Evolutionary conservation across 2,329 filamentous ascomycete species (phyloP).

Genomic region (Colletotrichum siamense): DNA sequence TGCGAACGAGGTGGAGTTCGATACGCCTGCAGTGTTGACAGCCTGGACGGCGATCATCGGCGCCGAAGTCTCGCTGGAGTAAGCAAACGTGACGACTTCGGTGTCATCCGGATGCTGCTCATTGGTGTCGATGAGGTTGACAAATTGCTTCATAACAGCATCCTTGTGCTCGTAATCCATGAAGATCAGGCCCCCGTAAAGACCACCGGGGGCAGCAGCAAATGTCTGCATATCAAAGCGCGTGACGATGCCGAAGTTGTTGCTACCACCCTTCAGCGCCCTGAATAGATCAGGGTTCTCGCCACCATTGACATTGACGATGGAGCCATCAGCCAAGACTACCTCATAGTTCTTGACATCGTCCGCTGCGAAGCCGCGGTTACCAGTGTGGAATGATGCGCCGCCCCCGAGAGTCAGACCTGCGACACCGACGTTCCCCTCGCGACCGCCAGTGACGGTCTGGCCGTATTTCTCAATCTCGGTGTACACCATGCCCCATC

Average conservation of each 20-base stretch:
- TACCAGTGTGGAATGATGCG: constrained; percentile 24
- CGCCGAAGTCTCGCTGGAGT: not conserved
- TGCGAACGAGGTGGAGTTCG: not conserved
- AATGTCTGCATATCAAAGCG: constrained; percentile 28
- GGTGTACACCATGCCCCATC: not conserved
- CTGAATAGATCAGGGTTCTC: constrained; percentile 48
- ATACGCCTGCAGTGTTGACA: not conserved
- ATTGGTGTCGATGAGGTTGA: not conserved
- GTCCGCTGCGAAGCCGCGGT: constrained; percentile 40
- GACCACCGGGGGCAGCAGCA: not conserved
- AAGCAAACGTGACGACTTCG: not conserved
- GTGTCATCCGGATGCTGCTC: not conserved
- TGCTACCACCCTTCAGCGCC: constrained; percentile 52
- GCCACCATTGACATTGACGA: constrained; percentile 43
- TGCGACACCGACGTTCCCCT: constrained; percentile 26
- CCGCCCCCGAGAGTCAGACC: constrained; percentile 33
- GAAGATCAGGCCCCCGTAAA: not conserved
- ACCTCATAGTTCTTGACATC: constrained; percentile 47
- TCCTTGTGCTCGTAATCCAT: not conserved
- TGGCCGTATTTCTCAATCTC: not conserved
- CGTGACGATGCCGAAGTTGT: constrained; percentile 51
- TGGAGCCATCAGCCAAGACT: constrained; percentile 46
- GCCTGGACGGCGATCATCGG: not conserved
- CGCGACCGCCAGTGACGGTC: not conserved
- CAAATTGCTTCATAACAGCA: not conserved